These are phyloP conservation scores for Lotus japonicus DNA, from an alignment of 306 rosid genomes.

Conservation along the genomic window DNA sequence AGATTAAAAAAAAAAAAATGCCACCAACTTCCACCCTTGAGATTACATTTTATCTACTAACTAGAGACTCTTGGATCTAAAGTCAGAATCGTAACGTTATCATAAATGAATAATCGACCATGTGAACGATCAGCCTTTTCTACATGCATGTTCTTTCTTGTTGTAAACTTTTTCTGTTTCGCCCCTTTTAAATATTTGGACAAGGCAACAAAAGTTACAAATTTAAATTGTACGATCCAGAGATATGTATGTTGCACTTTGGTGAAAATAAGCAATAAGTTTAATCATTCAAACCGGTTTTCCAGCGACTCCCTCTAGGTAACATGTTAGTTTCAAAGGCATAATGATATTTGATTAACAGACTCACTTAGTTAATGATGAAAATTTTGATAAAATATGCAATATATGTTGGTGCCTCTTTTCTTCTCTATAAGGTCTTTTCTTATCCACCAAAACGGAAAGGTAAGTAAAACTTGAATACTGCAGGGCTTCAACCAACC, in stretches of 20 bases:
- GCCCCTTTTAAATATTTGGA: neutral
- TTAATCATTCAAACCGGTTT: neutral
- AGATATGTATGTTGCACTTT: neutral
- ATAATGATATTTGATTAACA: neutral
- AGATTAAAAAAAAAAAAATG: no score
- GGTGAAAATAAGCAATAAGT: neutral
- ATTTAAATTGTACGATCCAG: neutral
- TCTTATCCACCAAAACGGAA: neutral
- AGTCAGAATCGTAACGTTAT: neutral
- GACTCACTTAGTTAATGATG: neutral
- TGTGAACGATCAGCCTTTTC: neutral
- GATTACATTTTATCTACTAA: no score
- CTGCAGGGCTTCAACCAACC: slow-evolving; percentile 14
- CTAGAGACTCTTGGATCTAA: neutral
- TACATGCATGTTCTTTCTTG: neutral
- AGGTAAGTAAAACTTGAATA: slow-evolving; percentile 4
- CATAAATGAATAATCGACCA: neutral
- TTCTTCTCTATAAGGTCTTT: neutral
- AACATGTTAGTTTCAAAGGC: slow-evolving; percentile 7
- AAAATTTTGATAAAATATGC: neutral
- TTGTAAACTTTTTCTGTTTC: neutral
- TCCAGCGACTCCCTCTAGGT: neutral
- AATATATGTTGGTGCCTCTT: neutral
- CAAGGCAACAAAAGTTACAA: neutral
- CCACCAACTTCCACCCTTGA: no score